Base-by-base conservation (phyloP, 257 asterid species). In the Thymus quinquecostatus region DNA sequence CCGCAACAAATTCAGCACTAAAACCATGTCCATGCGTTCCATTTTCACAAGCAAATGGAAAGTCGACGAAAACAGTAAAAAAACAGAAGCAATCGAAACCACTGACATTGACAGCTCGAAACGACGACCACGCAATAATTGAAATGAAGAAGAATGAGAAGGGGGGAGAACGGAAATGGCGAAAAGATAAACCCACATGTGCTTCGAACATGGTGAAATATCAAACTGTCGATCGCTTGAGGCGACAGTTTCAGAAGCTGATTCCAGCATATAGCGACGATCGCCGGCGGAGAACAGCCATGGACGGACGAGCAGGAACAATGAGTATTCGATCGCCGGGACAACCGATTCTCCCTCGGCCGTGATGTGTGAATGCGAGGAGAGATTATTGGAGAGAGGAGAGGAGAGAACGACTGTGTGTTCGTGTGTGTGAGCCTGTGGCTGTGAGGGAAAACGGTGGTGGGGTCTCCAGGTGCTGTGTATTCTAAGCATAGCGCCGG, bases 181-280 rank as follows among this genome's bases (percentile, higher is more conserved):
- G 47, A 34, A 11, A 1, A 43, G 21, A n/a, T 10, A 64, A 64
- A 65, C 82, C 66, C 66, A 83, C 87, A 76, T 83, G 87, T 69
- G 87, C 85, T 75, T 83, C 87, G 75, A 83, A 83, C 87, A 83
- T 83, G 73, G 68, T 78, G 76, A 68, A 60, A 56, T 66, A 60
- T 65, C 63, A 57, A 66, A 51, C 51, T 69, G 74, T 14, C 77
- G 77, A 76, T 80, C 81, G 65, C 34, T 66, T 8, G 41, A 55
- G 70, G 14, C 72, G 78, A 64, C 73, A 55, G 78, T 68, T 75
- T 82, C 77, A 78, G 29, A 62, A 55, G 48, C 36, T 64, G 54
- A 75, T 75, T 53, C 38, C 70, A 65, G 74, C 75, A 55, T 33
- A 43, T 33, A 28, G 38, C 43, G 45, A 50, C 55, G 83, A 83